These are phyloP conservation scores for Apiospora aurea DNA, from an alignment of 2,329 filamentous ascomycete species.

Conservation along the genomic window DNA sequence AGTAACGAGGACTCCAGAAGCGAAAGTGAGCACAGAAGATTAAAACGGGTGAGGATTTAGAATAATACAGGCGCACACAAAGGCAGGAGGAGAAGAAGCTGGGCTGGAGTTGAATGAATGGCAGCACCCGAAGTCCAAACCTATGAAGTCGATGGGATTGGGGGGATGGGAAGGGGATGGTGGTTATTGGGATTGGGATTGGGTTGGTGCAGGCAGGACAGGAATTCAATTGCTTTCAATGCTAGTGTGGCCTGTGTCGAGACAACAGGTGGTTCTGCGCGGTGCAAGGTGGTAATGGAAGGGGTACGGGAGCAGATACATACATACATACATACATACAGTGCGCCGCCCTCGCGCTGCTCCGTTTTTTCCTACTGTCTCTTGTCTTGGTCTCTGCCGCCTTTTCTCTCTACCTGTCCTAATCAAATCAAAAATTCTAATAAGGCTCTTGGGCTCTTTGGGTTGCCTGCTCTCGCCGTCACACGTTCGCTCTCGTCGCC, in stretches of 20 bases:
- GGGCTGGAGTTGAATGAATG: conserved; percentile 19
- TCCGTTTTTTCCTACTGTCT: not conserved
- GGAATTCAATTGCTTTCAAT: conserved; percentile 19
- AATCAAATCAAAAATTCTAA: conserved; percentile 13
- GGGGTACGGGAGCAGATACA: not conserved
- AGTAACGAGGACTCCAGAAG: conserved; percentile 21
- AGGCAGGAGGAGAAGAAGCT: conserved; percentile 22
- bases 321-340: no score
- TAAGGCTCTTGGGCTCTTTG: not conserved
- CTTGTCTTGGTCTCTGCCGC: conserved; percentile 18
- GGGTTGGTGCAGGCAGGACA: conserved; percentile 15
- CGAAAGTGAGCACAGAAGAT: conserved; percentile 22
- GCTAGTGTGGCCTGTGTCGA: conserved; percentile 22
- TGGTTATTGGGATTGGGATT: conserved; percentile 15
- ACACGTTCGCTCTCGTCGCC: not conserved
- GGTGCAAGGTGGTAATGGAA: conserved; percentile 12
- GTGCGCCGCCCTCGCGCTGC: not conserved
- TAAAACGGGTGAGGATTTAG: conserved; percentile 22
- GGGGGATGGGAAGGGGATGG: conserved; percentile 15
- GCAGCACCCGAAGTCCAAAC: conserved; percentile 21
- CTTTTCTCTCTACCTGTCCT: not conserved
- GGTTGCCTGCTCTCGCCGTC: not conserved
- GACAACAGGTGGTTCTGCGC: conserved; percentile 20
- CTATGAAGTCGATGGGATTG: conserved; percentile 17
- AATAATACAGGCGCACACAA: conserved; percentile 21